Base-by-base conservation (phyloP, 1,284 basidiomycete genomes). In the Mycosarcoma mackinlayi region DNA sequence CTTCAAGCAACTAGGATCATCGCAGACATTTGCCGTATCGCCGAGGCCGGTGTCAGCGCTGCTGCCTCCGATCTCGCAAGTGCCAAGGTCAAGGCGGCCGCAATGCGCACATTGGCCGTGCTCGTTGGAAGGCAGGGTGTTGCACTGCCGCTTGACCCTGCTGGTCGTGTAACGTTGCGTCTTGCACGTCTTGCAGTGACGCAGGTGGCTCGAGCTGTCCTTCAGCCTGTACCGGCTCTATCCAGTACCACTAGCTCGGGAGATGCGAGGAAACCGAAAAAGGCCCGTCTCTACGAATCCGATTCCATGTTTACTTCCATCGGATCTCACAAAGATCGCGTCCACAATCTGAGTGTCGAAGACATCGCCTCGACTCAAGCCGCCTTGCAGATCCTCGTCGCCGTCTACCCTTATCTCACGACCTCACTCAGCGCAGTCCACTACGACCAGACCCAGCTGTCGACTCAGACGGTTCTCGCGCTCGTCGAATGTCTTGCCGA, bases 251-350 rank as follows among this genome's bases (percentile, higher is more conserved):
- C n/a, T 5, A 39, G 44, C 25, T 33, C 46, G 5, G 53, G 53
- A n/a, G 58, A 50, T 11, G 49, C 30, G n/a, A 40, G 67, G 16
- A 54, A 50, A 10, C 25, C 62, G 2, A 77, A 77, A 37, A 72
- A 70, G 25, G 55, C 70, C 3, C 66, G 68, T 18, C 47, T 70
- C 1, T 77, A 74, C 49, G 76, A 77, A 25, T 76, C 73, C 7
- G 76, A 77, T 25, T 24, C 71, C 13, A 60, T 77, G 34, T 59
- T 64, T 14, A 53, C 56, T 14, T 38, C 40, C 5, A 41, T 19
- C n/a, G 31, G 52, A 7, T 45, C 52, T 3, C 54, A 41, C 28
- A 73, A 74, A 40, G 74, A 76, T 27, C 61, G 44, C 30, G 57
- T 75, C 10, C 58, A 64, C 18, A 28, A 27, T 13, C 31, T 75